Evolutionary conservation across 305 asterid genomes (phyloP), one percentile per base, ranked within the genome.

Genomic region (Salvia sclarea): DNA sequence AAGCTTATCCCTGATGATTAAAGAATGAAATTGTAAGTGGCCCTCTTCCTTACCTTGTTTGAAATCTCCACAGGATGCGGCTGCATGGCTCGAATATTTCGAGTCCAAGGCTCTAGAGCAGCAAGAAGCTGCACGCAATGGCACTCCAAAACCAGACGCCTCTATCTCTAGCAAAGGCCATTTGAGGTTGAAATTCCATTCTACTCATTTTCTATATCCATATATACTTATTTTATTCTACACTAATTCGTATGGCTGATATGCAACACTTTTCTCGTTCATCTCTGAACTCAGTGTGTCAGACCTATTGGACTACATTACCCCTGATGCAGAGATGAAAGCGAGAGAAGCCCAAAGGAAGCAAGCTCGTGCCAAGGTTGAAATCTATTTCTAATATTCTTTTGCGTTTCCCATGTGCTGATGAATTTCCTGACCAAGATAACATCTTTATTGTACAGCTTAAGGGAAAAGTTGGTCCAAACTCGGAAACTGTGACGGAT

Each of bases 151-250:
- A 73, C 96, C 96, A 12, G 98, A 92, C 73, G 98, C 98, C 61
- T 92, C 98, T 69, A 92, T 92, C 69, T 87, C 98, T 55, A 92
- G 98, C 84, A 89, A 92, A 82, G 98, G 98, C 64, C 98, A 92
- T 82, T 74, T 90, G 63, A 90, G 97, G 96, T 86, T 47, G 59
- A 49, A 20, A 18, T 67, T 50, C 66, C 56, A 33, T 40, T 20
- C 24, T 44, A 8, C 30, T 54, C 30, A n/a, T 55, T 25, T 49
- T 63, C 33, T 6, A 52, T 12, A 12, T 71, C 52, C 49, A 11
- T 60, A 22, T 22, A 67, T 28, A 16, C 1, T 35, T 62, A 8
- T 2, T 38, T 24, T 64, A 24, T 80, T 49, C 20, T 33, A 12
- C 41, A 48, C 33, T 20, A 35, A 50, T 45, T 61, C 43, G 61